These are phyloP conservation scores for Dendrobium officinale DNA, from an alignment of 106 monocot species.

Conservation along the genomic window DNA sequence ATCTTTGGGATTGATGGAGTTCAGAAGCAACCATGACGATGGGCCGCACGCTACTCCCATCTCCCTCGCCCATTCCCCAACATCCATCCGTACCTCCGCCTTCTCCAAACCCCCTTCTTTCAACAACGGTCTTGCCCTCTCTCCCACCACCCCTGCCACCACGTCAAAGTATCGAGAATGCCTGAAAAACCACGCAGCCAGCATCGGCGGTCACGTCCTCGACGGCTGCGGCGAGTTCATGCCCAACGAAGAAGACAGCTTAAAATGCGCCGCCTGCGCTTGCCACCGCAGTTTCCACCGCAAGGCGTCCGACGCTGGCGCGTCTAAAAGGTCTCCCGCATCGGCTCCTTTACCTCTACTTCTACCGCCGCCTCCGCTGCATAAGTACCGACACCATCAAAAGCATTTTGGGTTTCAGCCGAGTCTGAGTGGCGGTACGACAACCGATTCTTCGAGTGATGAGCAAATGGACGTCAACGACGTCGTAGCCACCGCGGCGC, in stretches of 20 bases:
- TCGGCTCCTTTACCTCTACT: slow-evolving; percentile 7
- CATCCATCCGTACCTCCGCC: neutral
- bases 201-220: slow-evolving; percentile 27
- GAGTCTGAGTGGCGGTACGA: slow-evolving; percentile 35
- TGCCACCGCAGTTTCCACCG: slow-evolving; percentile 55
- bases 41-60: neutral
- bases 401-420: neutral
- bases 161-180: slow-evolving; percentile 24
- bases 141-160: neutral
- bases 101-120: slow-evolving; percentile 6
- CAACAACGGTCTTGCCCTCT: neutral
- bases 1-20: slow-evolving; percentile 7
- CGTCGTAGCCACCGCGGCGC: neutral
- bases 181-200: slow-evolving; percentile 22
- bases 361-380: slow-evolving; percentile 18
- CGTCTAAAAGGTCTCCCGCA: neutral
- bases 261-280: slow-evolving; percentile 36
- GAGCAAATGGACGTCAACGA: slow-evolving; percentile 16
- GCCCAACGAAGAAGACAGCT: slow-evolving; percentile 6
- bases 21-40: slow-evolving; percentile 5
- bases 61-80: neutral
- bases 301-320: slow-evolving; percentile 7
- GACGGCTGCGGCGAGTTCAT: slow-evolving; percentile 54
- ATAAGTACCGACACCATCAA: slow-evolving; percentile 3
- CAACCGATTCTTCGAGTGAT: slow-evolving; percentile 57